phyloP scores from a whole-genome alignment of 768 basidiomycete species.

The Gautieria morchelliformis region DNA sequence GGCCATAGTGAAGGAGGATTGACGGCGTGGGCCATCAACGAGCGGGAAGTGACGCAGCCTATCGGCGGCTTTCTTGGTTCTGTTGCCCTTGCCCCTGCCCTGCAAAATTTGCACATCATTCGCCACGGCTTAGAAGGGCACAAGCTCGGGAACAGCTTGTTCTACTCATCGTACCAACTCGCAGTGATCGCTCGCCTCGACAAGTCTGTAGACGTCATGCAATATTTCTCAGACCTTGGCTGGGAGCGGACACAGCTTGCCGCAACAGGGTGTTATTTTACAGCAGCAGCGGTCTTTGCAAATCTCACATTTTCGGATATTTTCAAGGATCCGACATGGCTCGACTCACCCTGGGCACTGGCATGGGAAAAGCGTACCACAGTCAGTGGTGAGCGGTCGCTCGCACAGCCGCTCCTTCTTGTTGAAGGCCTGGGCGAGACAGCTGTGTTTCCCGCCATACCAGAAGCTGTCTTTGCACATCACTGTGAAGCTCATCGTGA shows the following conservation, averaged over 20 bases:
- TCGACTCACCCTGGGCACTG: background rate
- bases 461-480: conserved; percentile 1
- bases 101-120: background rate
- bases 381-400: background rate
- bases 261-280: background rate
- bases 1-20: conserved; percentile 6
- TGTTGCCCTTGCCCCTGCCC: background rate
- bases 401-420: conserved; percentile 3
- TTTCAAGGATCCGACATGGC: conserved; percentile 2
- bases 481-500: background rate
- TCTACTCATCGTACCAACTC: conserved; percentile 1
- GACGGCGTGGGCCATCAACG: conserved; percentile 2
- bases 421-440: background rate
- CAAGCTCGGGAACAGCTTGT: background rate
- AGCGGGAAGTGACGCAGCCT: conserved; percentile 1
- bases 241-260: background rate
- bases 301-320: conserved; percentile 1
- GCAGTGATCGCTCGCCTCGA: background rate
- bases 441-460: background rate
- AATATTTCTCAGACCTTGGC: background rate
- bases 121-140: background rate
- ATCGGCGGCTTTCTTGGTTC: background rate
- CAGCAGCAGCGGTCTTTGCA: background rate
- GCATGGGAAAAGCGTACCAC: conserved; percentile 1
- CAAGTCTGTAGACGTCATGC: background rate